Evolutionary conservation across 306 rosid species (phyloP), one percentile per base, ranked within the genome.

Genomic region (Trichosanthes cucumerina): DNA sequence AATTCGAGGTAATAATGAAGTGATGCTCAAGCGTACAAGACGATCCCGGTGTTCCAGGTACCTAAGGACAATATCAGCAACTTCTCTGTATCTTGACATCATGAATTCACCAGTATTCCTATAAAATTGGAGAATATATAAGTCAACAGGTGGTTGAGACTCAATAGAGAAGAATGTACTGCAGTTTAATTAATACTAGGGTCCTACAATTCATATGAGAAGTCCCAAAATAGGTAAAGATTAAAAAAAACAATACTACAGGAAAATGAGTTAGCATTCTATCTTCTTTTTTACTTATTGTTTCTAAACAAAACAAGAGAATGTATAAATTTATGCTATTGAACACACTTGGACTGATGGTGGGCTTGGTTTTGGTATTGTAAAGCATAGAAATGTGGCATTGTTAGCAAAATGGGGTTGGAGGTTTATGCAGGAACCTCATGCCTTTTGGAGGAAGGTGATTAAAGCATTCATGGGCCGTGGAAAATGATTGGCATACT

Each of bases 51-150:
- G 93, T 52, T 95, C 97, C 49, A 95, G 88, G 85, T 95, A 95
- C 83, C 96, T 88, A 26, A 95, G 92, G 86, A 95, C 99, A 86
- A 92, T 95, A 14, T 92, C 97, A 1, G 98, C 97, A 87, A 95
- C 98, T 91, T 95, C 99, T 77, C 97, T 91, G 71, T 95, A 95
- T 87, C 99, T 91, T 79, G 99, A 92, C 99, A 95, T 95, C 99
- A 95, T 95, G 80, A 95, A 95, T 82, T 95, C 99, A 63, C 99
- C 99, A 3, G 99, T 92, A 83, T 95, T 95, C 97, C 99, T 95
- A 86, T 81, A 70, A 78, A 88, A 33, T 76, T 70, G 80, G 64
- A 79, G 78, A 79, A 64, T 62, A 85, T 41, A 14, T 5, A 57
- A 19, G n/a, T 53, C 66, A 75, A 23, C 21, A 75, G 3, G 65